These are phyloP conservation scores for Vigna trinervia DNA, from an alignment of 306 rosid species.

Conservation along the genomic window DNA sequence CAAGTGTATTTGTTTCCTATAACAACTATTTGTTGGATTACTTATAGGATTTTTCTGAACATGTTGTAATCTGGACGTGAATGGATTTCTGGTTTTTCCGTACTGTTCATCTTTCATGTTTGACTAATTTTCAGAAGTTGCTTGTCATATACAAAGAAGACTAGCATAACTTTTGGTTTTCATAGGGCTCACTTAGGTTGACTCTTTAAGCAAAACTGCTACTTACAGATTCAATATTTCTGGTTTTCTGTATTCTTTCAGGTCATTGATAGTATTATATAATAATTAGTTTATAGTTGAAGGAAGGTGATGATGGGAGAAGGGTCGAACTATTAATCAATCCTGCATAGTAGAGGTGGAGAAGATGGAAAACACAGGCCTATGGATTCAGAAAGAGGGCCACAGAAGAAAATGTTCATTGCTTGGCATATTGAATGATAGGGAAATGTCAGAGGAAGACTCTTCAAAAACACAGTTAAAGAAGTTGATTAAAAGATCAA, in stretches of 20 bases:
- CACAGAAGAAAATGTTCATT: conserved; percentile 51
- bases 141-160: conserved; percentile 14
- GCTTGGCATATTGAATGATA: conserved; percentile 50
- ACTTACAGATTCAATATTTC: conserved; percentile 30
- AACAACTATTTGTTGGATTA: not conserved
- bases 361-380: conserved; percentile 66
- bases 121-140: conserved; percentile 4
- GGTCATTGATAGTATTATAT: conserved; percentile 23
- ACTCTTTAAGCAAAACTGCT: conserved; percentile 32
- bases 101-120: not conserved
- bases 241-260: conserved; percentile 33
- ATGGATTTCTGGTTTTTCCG: conserved; percentile 13
- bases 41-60: conserved; percentile 6
- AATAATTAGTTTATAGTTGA: conserved; percentile 13
- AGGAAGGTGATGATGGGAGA: conserved; percentile 45
- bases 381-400: conserved; percentile 51
- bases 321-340: conserved; percentile 44
- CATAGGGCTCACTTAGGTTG: conserved; percentile 20
- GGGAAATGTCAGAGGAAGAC: conserved; percentile 55
- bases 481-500: conserved; percentile 64
- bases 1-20: conserved; percentile 35
- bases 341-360: conserved; percentile 47
- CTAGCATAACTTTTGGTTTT: conserved; percentile 27
- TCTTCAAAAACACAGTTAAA: conserved; percentile 57
- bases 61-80: conserved; percentile 15